These are phyloP conservation scores for Ascosphaera acerosa DNA, from an alignment of 2,329 filamentous ascomycete genomes.

Conservation along the genomic window DNA sequence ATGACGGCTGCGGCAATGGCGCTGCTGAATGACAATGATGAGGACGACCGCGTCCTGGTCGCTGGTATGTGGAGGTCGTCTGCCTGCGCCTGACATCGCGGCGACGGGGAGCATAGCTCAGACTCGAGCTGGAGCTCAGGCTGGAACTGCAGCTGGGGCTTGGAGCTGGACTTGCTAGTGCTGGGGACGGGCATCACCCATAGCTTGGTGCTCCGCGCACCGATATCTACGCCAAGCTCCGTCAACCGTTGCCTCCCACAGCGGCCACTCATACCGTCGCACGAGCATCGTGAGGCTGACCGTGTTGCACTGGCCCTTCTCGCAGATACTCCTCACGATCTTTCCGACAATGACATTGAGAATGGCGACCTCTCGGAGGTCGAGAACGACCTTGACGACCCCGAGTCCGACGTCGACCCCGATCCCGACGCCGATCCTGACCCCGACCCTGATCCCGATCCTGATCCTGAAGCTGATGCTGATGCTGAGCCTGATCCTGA, in stretches of 20 bases:
- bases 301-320: slow-evolving; percentile 3
- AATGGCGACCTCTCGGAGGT: too few relatives aligned
- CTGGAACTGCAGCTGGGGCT: too few relatives aligned
- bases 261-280: too few relatives aligned
- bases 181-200: not conserved
- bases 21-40: slow-evolving; percentile 15
- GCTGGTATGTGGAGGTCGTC: slow-evolving; percentile 9
- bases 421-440: slow-evolving; percentile 13
- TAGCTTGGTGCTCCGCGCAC: too few relatives aligned
- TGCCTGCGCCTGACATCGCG: not conserved
- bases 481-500: slow-evolving; percentile 7
- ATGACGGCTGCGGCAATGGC: slow-evolving; percentile 11
- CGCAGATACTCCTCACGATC: slow-evolving; percentile 23
- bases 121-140: not conserved
- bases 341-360: slow-evolving; percentile 24
- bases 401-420: slow-evolving; percentile 15
- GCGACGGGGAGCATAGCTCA: not conserved
- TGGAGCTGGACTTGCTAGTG: too few relatives aligned
- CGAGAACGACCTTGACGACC: too few relatives aligned
- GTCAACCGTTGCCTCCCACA: too few relatives aligned
- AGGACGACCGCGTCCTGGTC: slow-evolving; percentile 18
- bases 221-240: too few relatives aligned
- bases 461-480: slow-evolving; percentile 3
- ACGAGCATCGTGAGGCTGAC: not conserved
- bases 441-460: slow-evolving; percentile 7